A percentile compares a stretch with the other conserved stretches of the same genome.
Conservation (phyloP, 805 yeast species). For the Yarrowia deformans region DNA sequence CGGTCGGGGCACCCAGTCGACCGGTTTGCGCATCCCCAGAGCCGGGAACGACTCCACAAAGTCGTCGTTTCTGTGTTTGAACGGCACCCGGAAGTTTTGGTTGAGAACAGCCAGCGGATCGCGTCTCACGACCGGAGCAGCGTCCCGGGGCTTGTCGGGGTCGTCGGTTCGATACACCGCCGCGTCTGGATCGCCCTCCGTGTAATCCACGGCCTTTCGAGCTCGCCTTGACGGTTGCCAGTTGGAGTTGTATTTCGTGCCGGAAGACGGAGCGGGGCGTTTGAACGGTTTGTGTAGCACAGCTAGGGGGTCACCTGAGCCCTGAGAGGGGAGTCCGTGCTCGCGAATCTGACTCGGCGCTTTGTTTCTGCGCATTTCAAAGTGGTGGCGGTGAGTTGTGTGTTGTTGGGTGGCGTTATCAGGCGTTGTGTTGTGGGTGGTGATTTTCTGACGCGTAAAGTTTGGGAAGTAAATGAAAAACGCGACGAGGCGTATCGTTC, state of each 20-base stretch:
- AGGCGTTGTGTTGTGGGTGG: not conserved
- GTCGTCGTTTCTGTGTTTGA: constrained; percentile 3
- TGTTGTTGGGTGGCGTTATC: too few species aligned
- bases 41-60: constrained; percentile 57
- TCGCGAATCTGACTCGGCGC: constrained; percentile 29
- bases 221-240: constrained; percentile 18
- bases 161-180: not conserved
- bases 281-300: constrained; percentile 18
- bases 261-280: constrained; percentile 10
- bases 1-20: constrained; percentile 79
- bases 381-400: too few species aligned
- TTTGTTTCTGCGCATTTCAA: constrained; percentile 13
- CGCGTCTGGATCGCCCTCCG: constrained; percentile 8
- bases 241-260: constrained; percentile 8
- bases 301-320: not conserved
- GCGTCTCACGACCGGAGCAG: not conserved
- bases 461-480: not conserved
- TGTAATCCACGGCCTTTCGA: not conserved
- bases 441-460: not conserved
- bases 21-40: constrained; percentile 77
- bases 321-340: constrained; percentile 12
- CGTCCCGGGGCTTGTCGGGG: not conserved
- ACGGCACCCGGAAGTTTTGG: constrained; percentile 32
- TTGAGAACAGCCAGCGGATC: constrained; percentile 36
- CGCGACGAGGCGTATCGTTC: not conserved